Conservation (phyloP, 805 yeast species). For the Nakazawaea siamensis region DNA sequence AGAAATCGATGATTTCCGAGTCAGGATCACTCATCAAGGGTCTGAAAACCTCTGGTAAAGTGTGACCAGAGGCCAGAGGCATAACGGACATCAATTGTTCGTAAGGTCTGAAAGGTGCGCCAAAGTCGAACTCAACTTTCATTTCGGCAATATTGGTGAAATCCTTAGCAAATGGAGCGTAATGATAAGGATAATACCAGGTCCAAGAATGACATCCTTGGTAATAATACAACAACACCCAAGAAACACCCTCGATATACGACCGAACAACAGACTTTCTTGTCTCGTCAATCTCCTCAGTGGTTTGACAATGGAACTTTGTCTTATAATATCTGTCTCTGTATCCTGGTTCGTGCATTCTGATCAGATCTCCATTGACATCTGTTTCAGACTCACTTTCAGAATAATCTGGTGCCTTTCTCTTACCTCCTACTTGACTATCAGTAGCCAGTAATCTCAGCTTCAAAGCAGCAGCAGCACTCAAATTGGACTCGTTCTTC, state of each 20-base stretch:
- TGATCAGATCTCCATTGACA: constrained; percentile 41
- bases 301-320: constrained; percentile 56
- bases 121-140: constrained; percentile 51
- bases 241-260: constrained; percentile 92
- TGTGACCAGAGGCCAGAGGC: constrained; percentile 90
- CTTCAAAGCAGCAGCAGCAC: constrained; percentile 38
- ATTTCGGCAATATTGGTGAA: constrained; percentile 48
- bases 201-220: constrained; percentile 99
- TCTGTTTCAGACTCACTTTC: constrained; percentile 32
- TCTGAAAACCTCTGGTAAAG: constrained; percentile 72
- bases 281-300: constrained; percentile 44
- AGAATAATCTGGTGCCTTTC: constrained; percentile 16
- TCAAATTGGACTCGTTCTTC: constrained; percentile 30
- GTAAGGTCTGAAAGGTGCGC: constrained; percentile 80
- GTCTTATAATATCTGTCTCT: constrained; percentile 68
- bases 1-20: constrained; percentile 84
- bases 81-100: constrained; percentile 93
- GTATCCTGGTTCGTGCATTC: constrained; percentile 84
- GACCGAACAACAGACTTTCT: constrained; percentile 55
- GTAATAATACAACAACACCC: constrained; percentile 90
- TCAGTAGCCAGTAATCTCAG: constrained; percentile 22
- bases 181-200: constrained; percentile 96
- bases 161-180: constrained; percentile 96
- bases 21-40: constrained; percentile 72
- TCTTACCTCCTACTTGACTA: constrained; percentile 18